Evolutionary conservation across 2,329 filamentous ascomycete genomes (phyloP).

Genomic region (Stemphylium vesicarium): DNA sequence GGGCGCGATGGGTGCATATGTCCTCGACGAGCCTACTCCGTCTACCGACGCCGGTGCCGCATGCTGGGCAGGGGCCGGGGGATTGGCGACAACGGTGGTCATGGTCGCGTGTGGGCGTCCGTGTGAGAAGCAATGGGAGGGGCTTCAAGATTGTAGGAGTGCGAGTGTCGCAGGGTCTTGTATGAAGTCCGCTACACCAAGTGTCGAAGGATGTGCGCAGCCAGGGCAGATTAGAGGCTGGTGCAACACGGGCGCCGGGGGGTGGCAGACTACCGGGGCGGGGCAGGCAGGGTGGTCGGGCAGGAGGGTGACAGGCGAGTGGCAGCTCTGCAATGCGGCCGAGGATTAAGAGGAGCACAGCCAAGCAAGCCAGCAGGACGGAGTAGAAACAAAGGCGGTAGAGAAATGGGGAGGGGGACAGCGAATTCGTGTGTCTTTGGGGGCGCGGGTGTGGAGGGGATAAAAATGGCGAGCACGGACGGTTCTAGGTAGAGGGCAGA

Average conservation of each 20-base stretch:
- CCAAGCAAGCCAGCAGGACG: not conserved
- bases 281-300: not conserved
- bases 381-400: not conserved
- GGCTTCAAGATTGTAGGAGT: conserved; percentile 43
- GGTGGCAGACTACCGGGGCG: conserved; percentile 8
- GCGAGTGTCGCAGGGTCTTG: conserved; percentile 37
- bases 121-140: conserved; percentile 22
- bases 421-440: conserved; percentile 2
- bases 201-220: conserved; percentile 43
- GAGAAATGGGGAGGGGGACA: conserved; percentile 1
- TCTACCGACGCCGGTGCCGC: conserved; percentile 46
- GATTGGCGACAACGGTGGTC: conserved; percentile 56
- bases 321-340: conserved; percentile 2
- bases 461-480: conserved; percentile 33
- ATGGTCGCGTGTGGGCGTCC: conserved; percentile 44
- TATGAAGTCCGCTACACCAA: conserved; percentile 44
- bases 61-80: conserved; percentile 49
- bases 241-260: conserved; percentile 29
- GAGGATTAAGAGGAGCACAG: conserved; percentile 7
- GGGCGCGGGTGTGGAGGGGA: conserved; percentile 28
- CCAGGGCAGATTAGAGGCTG: conserved; percentile 34
- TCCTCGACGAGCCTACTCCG: conserved; percentile 48
- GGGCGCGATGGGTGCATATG: conserved; percentile 54
- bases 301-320: not conserved
- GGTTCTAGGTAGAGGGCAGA: conserved; percentile 9